These are phyloP conservation scores for Goffeauzyma gilvescens DNA, from an alignment of 768 basidiomycete species.

Conservation along the genomic window DNA sequence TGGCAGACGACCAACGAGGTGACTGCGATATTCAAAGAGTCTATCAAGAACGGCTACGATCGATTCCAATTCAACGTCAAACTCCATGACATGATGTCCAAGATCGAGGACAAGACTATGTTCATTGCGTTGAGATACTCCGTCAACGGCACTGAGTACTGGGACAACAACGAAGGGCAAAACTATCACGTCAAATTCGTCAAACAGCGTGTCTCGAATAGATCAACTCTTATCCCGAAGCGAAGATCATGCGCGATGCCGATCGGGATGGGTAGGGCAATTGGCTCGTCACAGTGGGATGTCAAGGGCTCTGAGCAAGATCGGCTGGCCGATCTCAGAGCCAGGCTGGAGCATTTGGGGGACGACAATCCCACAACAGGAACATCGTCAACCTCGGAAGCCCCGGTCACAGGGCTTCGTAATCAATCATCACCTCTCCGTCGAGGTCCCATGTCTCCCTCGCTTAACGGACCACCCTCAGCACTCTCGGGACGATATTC, in stretches of 20 bases:
- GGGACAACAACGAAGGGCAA: slow-evolving; percentile 71
- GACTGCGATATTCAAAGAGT: slow-evolving; percentile 48
- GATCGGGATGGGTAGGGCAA: slow-evolving; percentile 24
- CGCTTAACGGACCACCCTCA: neutral
- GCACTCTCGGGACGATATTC: slow-evolving; percentile 31
- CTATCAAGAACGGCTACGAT: slow-evolving; percentile 28
- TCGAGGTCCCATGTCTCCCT: slow-evolving; percentile 2
- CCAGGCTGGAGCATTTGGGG: slow-evolving; percentile 47
- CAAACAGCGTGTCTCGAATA: slow-evolving; percentile 13
- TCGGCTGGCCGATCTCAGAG: slow-evolving; percentile 45
- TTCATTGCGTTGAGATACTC: slow-evolving; percentile 49
- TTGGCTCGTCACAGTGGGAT: slow-evolving; percentile 28
- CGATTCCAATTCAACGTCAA: slow-evolving; percentile 31
- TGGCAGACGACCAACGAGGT: slow-evolving; percentile 97
- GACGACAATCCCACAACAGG: slow-evolving; percentile 17
- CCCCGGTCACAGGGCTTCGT: slow-evolving; percentile 7
- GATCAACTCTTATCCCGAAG: slow-evolving; percentile 14
- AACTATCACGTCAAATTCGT: slow-evolving; percentile 64
- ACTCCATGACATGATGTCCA: slow-evolving; percentile 57
- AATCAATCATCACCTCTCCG: neutral
- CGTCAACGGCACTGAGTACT: slow-evolving; percentile 55
- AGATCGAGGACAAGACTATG: slow-evolving; percentile 63
- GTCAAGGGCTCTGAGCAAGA: slow-evolving; percentile 34
- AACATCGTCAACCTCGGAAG: slow-evolving; percentile 3
- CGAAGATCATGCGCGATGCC: too few relatives aligned